phyloP scores from a whole-genome alignment of 2,329 filamentous ascomycete species.

The Byssochlamys sp. region DNA sequence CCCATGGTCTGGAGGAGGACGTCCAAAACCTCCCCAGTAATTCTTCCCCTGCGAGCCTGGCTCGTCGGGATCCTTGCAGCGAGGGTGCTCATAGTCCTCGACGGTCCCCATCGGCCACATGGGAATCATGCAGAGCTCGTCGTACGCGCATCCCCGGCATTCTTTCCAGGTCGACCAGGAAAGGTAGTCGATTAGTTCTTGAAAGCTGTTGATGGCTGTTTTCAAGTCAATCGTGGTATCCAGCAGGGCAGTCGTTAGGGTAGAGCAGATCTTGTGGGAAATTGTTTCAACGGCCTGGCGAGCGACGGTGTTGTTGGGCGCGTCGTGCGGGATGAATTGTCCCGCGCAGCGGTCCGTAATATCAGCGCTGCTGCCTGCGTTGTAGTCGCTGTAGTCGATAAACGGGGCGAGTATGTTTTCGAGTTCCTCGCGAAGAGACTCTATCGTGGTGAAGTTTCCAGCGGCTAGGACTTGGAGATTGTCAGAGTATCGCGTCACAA shows the following conservation, averaged over 20 bases:
- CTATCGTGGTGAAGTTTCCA: conserved; percentile 12
- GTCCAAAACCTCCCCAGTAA: neutral
- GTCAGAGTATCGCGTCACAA: conserved; percentile 53
- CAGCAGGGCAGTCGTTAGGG: conserved; percentile 16
- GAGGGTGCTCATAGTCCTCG: conserved; percentile 46
- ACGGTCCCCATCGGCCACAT: conserved; percentile 53
- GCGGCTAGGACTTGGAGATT: conserved; percentile 38
- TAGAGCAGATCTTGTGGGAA: conserved; percentile 22
- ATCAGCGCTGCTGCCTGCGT: conserved; percentile 12
- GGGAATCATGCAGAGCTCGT: conserved; percentile 52
- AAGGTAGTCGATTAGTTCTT: conserved; percentile 41
- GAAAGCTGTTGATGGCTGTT: conserved; percentile 22
- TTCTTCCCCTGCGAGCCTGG: neutral
- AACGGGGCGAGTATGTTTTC: conserved; percentile 23
- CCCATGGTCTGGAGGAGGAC: neutral
- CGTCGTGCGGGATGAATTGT: conserved; percentile 22
- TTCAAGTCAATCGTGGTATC: conserved; percentile 8
- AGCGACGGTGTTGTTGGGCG: conserved; percentile 11
- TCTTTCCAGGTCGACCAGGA: conserved; percentile 54
- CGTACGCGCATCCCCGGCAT: conserved; percentile 43
- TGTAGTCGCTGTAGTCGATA: conserved; percentile 23
- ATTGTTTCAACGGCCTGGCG: conserved; percentile 20
- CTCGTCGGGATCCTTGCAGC: conserved; percentile 26
- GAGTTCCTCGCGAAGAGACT: conserved; percentile 19
- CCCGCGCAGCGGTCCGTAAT: conserved; percentile 20